Evolutionary conservation across 192 early-diverging fungal species (phyloP).

Genomic region (Coemansia sp.): DNA sequence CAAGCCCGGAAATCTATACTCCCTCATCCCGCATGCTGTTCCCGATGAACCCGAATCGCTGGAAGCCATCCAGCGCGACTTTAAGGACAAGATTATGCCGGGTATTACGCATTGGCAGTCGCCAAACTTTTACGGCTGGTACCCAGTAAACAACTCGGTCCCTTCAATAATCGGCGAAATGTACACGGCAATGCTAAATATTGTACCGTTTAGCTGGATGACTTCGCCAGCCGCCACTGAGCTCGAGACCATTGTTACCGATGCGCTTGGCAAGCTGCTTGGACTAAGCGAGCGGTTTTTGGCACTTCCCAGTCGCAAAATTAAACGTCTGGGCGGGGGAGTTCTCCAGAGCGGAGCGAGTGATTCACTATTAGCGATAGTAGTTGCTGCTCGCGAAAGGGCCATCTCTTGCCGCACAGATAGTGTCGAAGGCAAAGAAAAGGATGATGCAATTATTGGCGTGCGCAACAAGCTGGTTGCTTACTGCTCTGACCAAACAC

Average conservation of each 20-base stretch:
- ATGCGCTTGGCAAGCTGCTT: slow-evolving; percentile 54
- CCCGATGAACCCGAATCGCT: slow-evolving; percentile 40
- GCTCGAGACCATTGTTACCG: slow-evolving; percentile 51
- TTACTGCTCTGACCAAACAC: slow-evolving; percentile 56
- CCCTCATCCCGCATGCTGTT: slow-evolving; percentile 39
- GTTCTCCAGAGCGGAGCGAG: slow-evolving; percentile 56
- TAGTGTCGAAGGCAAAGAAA: slow-evolving; percentile 7
- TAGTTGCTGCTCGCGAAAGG: slow-evolving; percentile 51
- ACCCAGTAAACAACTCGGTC: slow-evolving; percentile 42
- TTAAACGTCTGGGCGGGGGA: slow-evolving; percentile 48
- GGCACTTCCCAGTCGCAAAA: slow-evolving; percentile 7
- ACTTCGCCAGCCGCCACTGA: slow-evolving; percentile 54
- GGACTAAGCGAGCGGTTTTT: slow-evolving; percentile 46
- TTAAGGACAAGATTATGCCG: slow-evolving; percentile 53
- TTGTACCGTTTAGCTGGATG: slow-evolving; percentile 50
- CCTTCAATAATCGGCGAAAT: slow-evolving; percentile 55
- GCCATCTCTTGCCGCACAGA: slow-evolving; percentile 5
- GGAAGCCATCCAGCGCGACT: slow-evolving; percentile 23
- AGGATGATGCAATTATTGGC: slow-evolving; percentile 1
- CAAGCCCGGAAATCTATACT: slow-evolving; percentile 51
- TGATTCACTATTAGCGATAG: slow-evolving; percentile 47
- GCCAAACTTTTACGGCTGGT: slow-evolving; percentile 56
- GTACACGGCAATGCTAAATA: slow-evolving; percentile 52
- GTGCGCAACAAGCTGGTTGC: slow-evolving; percentile 40
- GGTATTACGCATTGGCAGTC: slow-evolving; percentile 62